Conservation (phyloP, 768 basidiomycete species). For the Suillus luteus region DNA sequence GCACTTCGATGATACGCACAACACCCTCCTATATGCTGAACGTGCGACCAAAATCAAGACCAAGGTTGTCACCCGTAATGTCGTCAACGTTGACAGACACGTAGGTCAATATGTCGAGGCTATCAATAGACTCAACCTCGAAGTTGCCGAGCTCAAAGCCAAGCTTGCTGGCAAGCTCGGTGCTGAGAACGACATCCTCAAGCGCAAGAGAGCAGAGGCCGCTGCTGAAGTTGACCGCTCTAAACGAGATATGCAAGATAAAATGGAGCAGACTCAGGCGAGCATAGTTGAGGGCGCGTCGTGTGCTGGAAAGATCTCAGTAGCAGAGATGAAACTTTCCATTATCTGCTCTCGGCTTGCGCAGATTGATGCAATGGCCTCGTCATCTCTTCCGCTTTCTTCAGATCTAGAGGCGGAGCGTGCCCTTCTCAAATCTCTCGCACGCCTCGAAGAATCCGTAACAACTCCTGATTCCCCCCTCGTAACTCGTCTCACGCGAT, state of each 20-base stretch:
- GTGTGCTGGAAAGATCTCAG: conserved; percentile 69
- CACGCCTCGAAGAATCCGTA: conserved; percentile 68
- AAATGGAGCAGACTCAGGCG: conserved; percentile 68
- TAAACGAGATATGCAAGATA: conserved; percentile 68
- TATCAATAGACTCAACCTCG: conserved; percentile 82
- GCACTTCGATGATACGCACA: conserved; percentile 98
- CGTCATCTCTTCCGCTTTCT: conserved; percentile 41
- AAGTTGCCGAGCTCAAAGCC: conserved; percentile 84
- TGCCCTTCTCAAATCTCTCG: conserved; percentile 65
- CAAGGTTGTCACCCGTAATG: conserved; percentile 92
- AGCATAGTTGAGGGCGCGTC: conserved; percentile 76
- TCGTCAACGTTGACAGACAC: conserved; percentile 92
- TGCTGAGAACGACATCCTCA: conserved; percentile 61
- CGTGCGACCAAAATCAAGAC: conserved; percentile 99
- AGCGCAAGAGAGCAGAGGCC: conserved; percentile 72
- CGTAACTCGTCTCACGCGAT: conserved; percentile 60
- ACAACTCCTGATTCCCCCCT: conserved; percentile 60
- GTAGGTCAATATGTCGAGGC: conserved; percentile 95
- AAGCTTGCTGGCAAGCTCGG: conserved; percentile 74
- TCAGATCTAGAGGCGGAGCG: conserved; percentile 74
- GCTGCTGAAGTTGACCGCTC: conserved; percentile 72
- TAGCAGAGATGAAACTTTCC: conserved; percentile 68
- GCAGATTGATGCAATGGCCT: conserved; percentile 49
- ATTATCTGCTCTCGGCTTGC: conserved; percentile 63
- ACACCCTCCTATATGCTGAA: conserved; percentile 96